A percentile compares a stretch with the other conserved stretches of the same genome.
phyloP scores from a whole-genome alignment of 306 rosid species.

The Erythrophleum fordii region DNA sequence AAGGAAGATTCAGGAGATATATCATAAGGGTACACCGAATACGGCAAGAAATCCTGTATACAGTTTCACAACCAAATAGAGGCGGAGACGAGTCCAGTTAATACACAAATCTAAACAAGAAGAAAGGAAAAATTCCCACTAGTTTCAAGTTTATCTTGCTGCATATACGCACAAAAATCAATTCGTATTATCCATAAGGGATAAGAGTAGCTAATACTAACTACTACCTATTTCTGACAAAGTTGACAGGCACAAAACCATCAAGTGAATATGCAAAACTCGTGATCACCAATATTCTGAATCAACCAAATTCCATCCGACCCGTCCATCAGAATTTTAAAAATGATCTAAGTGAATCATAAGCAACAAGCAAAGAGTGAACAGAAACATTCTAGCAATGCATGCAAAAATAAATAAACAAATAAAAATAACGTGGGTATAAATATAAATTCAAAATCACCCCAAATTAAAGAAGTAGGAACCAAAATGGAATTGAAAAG shows the following conservation, averaged over 20 bases:
- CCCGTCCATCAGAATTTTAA: slow-evolving; percentile 35
- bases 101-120: slow-evolving; percentile 27
- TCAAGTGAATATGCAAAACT: slow-evolving; percentile 18
- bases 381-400: background rate
- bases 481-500: background rate
- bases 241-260: slow-evolving; percentile 33
- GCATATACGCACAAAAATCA: slow-evolving; percentile 20
- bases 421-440: background rate
- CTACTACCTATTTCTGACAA: slow-evolving; percentile 21
- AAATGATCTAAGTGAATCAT: slow-evolving; percentile 29
- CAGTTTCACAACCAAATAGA: slow-evolving; percentile 12
- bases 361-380: slow-evolving; percentile 29
- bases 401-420: background rate
- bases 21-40: background rate
- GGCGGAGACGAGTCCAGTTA: slow-evolving; percentile 2
- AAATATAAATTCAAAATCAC: slow-evolving; percentile 32
- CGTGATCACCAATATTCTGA: slow-evolving; percentile 28
- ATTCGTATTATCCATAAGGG: slow-evolving; percentile 35
- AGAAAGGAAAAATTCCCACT: slow-evolving; percentile 24
- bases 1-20: slow-evolving; percentile 23
- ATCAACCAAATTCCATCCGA: slow-evolving; percentile 21
- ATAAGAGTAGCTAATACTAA: slow-evolving; percentile 32
- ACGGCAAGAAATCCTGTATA: slow-evolving; percentile 24
- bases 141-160: slow-evolving; percentile 34
- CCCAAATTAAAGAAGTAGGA: slow-evolving; percentile 13